phyloP scores from a whole-genome alignment of 495 filamentous ascomycete genomes.

The Cladorrhinum samala region DNA sequence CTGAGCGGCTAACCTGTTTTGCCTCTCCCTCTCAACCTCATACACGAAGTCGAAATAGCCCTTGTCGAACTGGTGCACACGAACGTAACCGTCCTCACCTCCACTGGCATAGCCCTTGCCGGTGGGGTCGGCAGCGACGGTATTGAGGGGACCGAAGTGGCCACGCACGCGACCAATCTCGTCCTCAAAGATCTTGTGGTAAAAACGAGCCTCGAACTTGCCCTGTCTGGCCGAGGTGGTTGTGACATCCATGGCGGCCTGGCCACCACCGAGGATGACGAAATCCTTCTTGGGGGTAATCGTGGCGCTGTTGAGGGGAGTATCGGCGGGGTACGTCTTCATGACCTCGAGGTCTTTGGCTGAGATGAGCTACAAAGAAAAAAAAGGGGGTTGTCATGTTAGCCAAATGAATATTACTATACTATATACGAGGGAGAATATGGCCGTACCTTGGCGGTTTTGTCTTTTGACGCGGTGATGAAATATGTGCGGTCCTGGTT shows the following conservation, averaged over 20 bases:
- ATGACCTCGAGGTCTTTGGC: constrained; percentile 78
- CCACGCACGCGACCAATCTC: constrained; percentile 95
- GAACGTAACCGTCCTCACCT: constrained; percentile 97
- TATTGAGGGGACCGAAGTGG: constrained; percentile 87
- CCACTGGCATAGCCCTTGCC: constrained; percentile 89
- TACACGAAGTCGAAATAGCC: constrained; percentile 97
- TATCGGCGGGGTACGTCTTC: constrained; percentile 88
- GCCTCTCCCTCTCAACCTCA: constrained; percentile 78
- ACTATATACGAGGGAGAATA: not conserved
- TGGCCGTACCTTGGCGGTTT: constrained; percentile 73
- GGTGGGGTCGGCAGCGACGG: constrained; percentile 77
- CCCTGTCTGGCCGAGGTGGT: constrained; percentile 87
- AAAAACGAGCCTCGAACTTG: constrained; percentile 98
- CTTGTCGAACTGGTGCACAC: constrained; percentile 98
- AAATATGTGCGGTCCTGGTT: constrained; percentile 90
- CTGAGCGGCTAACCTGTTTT: constrained; percentile 22
- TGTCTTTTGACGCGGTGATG: constrained; percentile 96
- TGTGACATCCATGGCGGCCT: constrained; percentile 99
- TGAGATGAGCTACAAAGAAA: constrained; percentile 60
- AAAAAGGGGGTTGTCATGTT: not conserved
- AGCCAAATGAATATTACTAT: not conserved
- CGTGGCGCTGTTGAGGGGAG: constrained; percentile 90
- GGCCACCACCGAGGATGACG: constrained; percentile 93
- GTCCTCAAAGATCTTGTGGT: constrained; percentile 98
- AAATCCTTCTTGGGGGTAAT: constrained; percentile 95